A percentile compares a stretch with the other conserved stretches of the same genome.
Evolutionary conservation across 2,329 filamentous ascomycete genomes (phyloP).

Genomic region (Exutisphaerella laricina): DNA sequence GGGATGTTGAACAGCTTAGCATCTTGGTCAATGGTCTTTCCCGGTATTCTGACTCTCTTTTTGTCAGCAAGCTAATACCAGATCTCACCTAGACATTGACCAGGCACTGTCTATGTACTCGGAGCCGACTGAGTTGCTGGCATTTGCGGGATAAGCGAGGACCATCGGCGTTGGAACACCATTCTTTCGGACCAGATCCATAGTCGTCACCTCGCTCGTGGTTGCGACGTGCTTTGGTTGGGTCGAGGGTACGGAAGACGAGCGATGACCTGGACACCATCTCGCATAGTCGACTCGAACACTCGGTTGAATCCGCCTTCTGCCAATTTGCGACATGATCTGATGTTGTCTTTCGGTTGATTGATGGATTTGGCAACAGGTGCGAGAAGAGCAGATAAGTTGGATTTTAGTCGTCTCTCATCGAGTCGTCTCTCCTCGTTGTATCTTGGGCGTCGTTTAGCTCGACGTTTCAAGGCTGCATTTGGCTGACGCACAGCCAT

Average conservation of each 20-base stretch:
- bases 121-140: slow-evolving; percentile 15
- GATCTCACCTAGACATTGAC: slow-evolving; percentile 17
- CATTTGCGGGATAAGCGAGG: slow-evolving; percentile 15
- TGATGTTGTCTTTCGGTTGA: slow-evolving; percentile 8
- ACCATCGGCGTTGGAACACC: slow-evolving; percentile 21
- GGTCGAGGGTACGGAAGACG: slow-evolving; percentile 23
- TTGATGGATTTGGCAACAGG: slow-evolving; percentile 9
- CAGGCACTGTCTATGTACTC: slow-evolving; percentile 24
- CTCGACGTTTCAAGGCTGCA: background rate
- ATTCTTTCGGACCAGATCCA: slow-evolving; percentile 19
- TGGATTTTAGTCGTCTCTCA: slow-evolving; percentile 15
- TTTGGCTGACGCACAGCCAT: slow-evolving; percentile 16
- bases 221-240: slow-evolving; percentile 18
- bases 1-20: slow-evolving; percentile 25
- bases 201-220: slow-evolving; percentile 29
- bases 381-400: slow-evolving; percentile 12
- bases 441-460: slow-evolving; percentile 14
- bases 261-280: slow-evolving; percentile 25
- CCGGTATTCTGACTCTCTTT: slow-evolving; percentile 20
- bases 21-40: slow-evolving; percentile 29
- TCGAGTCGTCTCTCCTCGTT: slow-evolving; percentile 18
- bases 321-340: slow-evolving; percentile 17
- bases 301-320: slow-evolving; percentile 26
- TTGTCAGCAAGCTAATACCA: slow-evolving; percentile 24
- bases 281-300: slow-evolving; percentile 20